Evolutionary conservation across 345 rosid genomes (phyloP).

Genomic region (Eucalyptus polyanthemos): DNA sequence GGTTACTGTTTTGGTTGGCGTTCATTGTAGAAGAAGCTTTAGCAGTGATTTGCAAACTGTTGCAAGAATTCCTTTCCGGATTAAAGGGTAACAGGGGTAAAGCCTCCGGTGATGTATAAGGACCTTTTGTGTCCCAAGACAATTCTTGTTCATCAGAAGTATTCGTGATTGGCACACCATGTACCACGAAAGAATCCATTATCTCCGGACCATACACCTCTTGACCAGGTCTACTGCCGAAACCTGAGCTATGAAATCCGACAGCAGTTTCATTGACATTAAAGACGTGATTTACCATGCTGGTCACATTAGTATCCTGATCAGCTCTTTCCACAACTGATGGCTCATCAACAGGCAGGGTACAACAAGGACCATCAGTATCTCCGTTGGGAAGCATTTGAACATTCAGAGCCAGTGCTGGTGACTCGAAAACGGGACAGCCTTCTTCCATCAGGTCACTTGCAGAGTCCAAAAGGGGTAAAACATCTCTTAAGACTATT

Average conservation of each 20-base stretch:
- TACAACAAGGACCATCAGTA: neutral
- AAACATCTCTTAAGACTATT: neutral
- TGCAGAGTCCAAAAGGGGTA: neutral
- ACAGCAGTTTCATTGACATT: neutral
- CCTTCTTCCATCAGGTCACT: neutral
- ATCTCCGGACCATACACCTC: neutral
- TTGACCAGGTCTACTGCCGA: neutral
- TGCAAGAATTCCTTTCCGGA: neutral
- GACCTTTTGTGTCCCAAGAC: neutral
- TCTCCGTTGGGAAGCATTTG: conserved; percentile 5
- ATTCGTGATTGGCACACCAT: neutral
- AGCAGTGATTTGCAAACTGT: neutral
- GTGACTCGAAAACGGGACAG: neutral
- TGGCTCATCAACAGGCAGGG: neutral
- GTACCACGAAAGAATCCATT: neutral
- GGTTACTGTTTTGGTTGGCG: neutral
- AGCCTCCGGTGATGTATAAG: neutral
- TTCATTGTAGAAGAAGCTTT: neutral
- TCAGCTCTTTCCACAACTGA: neutral
- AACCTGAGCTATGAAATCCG: neutral
- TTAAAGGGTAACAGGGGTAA: neutral
- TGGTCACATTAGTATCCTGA: neutral
- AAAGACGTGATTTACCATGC: neutral
- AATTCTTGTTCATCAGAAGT: neutral
- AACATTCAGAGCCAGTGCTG: neutral